These are phyloP conservation scores for Boletellus ananiceps DNA, from an alignment of 768 basidiomycete species.

Conservation along the genomic window DNA sequence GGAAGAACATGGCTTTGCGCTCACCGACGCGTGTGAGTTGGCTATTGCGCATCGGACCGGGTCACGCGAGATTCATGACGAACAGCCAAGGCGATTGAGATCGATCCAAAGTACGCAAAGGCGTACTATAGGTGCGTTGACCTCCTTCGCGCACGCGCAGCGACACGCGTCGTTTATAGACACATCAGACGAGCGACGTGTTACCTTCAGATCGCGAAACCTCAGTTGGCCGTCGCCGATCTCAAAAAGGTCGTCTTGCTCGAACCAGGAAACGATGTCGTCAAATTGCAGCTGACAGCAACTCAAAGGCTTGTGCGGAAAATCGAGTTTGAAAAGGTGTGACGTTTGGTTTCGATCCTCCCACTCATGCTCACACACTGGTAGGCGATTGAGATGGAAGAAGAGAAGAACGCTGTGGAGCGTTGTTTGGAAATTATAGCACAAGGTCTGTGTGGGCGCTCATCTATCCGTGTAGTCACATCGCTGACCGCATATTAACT, in stretches of 20 bases:
- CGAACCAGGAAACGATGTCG: slow-evolving; percentile 83
- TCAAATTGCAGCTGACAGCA: slow-evolving; percentile 73
- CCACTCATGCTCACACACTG: slow-evolving; percentile 3
- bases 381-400: slow-evolving; percentile 90
- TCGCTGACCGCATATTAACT: slow-evolving; percentile 5
- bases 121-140: slow-evolving; percentile 71
- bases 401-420: slow-evolving; percentile 73
- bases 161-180: background rate
- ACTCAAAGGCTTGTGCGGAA: slow-evolving; percentile 89
- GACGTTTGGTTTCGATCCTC: slow-evolving; percentile 3
- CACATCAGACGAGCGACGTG: slow-evolving; percentile 75
- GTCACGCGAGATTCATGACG: slow-evolving; percentile 16
- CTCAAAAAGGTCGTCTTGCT: slow-evolving; percentile 79
- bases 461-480: background rate
- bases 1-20: slow-evolving; percentile 91
- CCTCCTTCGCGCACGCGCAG: background rate
- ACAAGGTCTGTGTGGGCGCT: slow-evolving; percentile 47
- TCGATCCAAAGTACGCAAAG: slow-evolving; percentile 89
- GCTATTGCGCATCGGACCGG: background rate
- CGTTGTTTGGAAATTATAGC: slow-evolving; percentile 76
- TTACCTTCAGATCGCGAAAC: slow-evolving; percentile 84
- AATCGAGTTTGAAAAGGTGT: slow-evolving; percentile 89
- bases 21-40: slow-evolving; percentile 76
- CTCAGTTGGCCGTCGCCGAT: slow-evolving; percentile 80
- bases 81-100: slow-evolving; percentile 74